Percentiles rank a stretch among this genome's conserved stretches.
These are phyloP conservation scores for Neofusicoccum sp. DNA, from an alignment of 2,329 filamentous ascomycete genomes.

Conservation along the genomic window DNA sequence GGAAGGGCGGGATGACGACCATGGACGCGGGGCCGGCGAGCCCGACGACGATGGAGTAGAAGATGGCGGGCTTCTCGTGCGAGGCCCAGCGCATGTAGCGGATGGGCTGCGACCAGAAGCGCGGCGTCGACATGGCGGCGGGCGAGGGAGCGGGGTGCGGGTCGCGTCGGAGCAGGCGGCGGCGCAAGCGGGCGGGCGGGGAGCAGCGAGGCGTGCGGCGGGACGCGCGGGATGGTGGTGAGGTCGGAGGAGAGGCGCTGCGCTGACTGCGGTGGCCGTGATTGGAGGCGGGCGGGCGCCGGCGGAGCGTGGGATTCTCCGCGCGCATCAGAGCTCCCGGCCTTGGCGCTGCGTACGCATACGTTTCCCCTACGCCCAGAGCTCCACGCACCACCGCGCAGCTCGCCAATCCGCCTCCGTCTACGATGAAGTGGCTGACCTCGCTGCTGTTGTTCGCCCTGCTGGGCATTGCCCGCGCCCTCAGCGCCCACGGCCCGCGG, in stretches of 20 bases:
- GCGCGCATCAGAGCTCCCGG: slow-evolving; percentile 18
- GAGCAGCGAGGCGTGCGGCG: background rate
- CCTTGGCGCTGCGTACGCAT: slow-evolving; percentile 35
- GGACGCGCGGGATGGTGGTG: background rate
- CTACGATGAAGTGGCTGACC: slow-evolving; percentile 71
- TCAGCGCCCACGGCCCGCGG: slow-evolving; percentile 75
- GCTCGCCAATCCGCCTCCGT: slow-evolving; percentile 22
- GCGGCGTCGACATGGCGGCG: slow-evolving; percentile 64
- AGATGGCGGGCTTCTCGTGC: slow-evolving; percentile 84
- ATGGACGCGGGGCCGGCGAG: slow-evolving; percentile 68
- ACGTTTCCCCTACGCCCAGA: slow-evolving; percentile 34
- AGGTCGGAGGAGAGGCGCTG: background rate
- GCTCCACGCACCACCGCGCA: slow-evolving; percentile 19
- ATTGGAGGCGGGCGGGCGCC: background rate
- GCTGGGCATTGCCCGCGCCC: slow-evolving; percentile 66
- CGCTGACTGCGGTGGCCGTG: slow-evolving; percentile 12
- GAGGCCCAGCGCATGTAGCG: slow-evolving; percentile 86
- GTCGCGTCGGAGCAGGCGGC: background rate
- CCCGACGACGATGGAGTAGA: slow-evolving; percentile 80
- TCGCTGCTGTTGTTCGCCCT: slow-evolving; percentile 68
- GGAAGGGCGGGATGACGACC: slow-evolving; percentile 69
- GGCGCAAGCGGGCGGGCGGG: background rate
- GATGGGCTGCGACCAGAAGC: slow-evolving; percentile 81
- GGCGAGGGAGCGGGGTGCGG: background rate
- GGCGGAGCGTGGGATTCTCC: slow-evolving; percentile 19